Evolutionary conservation across 2,329 filamentous ascomycete species (phyloP).

Genomic region (Phaeoacremonium minimum): DNA sequence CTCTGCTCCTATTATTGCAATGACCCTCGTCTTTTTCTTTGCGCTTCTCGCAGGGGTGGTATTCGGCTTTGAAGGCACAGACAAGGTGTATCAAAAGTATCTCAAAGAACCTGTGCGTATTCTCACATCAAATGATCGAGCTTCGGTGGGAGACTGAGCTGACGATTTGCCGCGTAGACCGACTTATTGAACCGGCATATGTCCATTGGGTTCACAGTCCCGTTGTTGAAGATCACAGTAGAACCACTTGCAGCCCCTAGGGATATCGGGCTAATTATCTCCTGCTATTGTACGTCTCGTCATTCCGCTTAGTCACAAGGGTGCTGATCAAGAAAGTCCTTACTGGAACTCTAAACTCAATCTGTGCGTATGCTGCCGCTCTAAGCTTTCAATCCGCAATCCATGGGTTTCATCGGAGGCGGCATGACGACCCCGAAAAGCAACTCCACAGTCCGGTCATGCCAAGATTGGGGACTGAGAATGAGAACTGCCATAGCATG

Average conservation of each 20-base stretch:
- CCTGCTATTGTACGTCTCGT: constrained; percentile 40
- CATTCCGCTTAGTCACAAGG: no score
- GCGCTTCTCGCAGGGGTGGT: constrained; percentile 22
- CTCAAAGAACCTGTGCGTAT: constrained; percentile 17
- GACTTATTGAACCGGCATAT: constrained; percentile 47
- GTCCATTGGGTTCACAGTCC: constrained; percentile 45
- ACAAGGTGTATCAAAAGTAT: constrained; percentile 17
- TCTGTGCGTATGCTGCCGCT: no score
- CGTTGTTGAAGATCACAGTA: constrained; percentile 39
- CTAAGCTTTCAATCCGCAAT: no score
- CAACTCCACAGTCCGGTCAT: no score
- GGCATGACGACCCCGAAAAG: no score
- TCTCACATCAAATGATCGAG: no score
- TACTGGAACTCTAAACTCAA: no score
- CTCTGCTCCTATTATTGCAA: constrained; percentile 42
- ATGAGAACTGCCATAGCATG: no score
- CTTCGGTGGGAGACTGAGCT: no score
- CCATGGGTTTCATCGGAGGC: no score
- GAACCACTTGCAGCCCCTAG: constrained; percentile 22
- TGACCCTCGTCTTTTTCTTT: constrained; percentile 32
- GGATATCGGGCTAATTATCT: constrained; percentile 35
- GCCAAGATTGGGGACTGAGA: no score
- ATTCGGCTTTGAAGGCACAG: constrained; percentile 13
- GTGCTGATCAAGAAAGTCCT: no score
- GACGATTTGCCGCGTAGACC: constrained; percentile 29